phyloP scores from a whole-genome alignment of 345 rosid genomes.

The Pelargonium nanum region DNA sequence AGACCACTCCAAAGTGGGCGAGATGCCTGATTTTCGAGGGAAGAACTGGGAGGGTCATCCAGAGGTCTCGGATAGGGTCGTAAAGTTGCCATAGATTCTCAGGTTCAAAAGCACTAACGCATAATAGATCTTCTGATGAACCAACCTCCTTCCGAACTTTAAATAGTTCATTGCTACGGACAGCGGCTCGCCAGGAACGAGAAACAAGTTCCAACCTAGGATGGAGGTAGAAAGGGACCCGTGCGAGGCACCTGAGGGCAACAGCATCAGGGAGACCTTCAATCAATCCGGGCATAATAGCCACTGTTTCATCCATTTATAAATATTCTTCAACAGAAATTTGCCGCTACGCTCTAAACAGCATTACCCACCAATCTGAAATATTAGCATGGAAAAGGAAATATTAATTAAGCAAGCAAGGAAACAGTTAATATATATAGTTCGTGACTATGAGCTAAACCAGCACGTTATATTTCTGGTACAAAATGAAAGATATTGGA shows the following conservation, averaged over 20 bases:
- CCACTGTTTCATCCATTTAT: conserved; percentile 9
- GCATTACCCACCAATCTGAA: not conserved
- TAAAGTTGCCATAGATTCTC: conserved; percentile 96
- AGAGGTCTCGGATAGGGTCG: conserved; percentile 63
- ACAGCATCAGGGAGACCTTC: conserved; percentile 92
- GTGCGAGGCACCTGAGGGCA: conserved; percentile 81
- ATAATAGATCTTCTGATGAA: conserved; percentile 60
- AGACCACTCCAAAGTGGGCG: conserved; percentile 75
- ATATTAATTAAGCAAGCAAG: not conserved
- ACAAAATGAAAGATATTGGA: too few species aligned
- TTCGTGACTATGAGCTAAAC: not conserved
- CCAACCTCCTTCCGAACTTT: conserved; percentile 63
- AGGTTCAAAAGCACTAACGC: conserved; percentile 82
- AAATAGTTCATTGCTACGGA: conserved; percentile 63
- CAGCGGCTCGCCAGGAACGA: conserved; percentile 74
- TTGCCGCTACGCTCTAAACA: too few species aligned
- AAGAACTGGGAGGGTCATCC: conserved; percentile 86
- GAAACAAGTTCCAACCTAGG: conserved; percentile 85
- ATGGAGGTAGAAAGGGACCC: conserved; percentile 62
- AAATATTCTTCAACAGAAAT: too few species aligned
- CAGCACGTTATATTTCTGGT: too few species aligned
- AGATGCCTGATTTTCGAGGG: conserved; percentile 81
- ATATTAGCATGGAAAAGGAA: not conserved
- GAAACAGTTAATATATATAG: not conserved
- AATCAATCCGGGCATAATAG: conserved; percentile 72